phyloP scores from a whole-genome alignment of 768 basidiomycete species.

The Termitomyces sp. region DNA sequence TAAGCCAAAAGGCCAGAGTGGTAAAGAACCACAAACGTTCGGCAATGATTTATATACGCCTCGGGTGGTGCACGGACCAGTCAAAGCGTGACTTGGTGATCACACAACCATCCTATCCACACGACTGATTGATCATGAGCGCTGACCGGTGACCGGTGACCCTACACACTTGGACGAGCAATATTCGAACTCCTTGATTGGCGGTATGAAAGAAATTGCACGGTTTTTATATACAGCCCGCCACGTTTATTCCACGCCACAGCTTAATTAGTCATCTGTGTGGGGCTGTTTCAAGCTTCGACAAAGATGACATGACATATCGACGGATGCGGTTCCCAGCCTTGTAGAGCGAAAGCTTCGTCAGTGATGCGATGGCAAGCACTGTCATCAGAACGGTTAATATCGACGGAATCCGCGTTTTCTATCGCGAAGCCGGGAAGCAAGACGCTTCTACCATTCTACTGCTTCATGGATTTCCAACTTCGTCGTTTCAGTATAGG shows the following conservation, averaged over 20 bases:
- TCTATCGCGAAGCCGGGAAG: constrained; percentile 34
- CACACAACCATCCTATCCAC: too few species aligned
- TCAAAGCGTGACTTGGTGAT: neutral
- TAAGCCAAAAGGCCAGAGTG: constrained; percentile 96
- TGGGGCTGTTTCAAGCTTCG: neutral
- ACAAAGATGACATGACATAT: neutral
- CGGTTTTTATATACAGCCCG: neutral
- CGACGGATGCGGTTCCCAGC: neutral
- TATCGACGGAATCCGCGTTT: constrained; percentile 29
- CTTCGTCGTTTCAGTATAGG: too few species aligned
- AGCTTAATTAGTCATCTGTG: neutral
- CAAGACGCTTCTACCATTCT: too few species aligned
- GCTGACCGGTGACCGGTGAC: too few species aligned
- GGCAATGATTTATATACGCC: constrained; percentile 5
- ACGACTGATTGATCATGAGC: too few species aligned
- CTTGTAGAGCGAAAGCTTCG: too few species aligned
- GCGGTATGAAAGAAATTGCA: neutral
- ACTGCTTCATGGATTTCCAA: too few species aligned
- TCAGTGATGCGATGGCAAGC: neutral
- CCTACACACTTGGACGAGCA: too few species aligned
- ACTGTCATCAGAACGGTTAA: constrained; percentile 1
- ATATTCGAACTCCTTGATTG: too few species aligned
- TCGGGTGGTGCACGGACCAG: constrained; percentile 9
- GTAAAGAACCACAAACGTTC: constrained; percentile 44
- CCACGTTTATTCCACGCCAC: neutral